Evolutionary conservation across 2,329 filamentous ascomycete species (phyloP).

Genomic region (Fusarium sp.): DNA sequence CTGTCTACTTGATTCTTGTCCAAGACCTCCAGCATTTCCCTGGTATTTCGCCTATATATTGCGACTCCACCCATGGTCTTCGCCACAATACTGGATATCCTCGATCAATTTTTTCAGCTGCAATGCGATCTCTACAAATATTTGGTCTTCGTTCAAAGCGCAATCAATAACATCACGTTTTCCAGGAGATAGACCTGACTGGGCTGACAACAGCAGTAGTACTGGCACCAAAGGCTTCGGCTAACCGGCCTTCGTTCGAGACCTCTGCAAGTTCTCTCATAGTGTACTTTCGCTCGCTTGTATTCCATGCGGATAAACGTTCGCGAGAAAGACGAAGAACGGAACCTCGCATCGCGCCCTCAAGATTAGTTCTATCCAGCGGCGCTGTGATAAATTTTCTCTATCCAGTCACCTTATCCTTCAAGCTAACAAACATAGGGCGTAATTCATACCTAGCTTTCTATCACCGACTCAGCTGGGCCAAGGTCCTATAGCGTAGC

Average conservation of each 20-base stretch:
- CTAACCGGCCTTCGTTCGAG: constrained; percentile 84
- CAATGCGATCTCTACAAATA: constrained; percentile 88
- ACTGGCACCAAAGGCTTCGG: constrained; percentile 94
- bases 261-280: constrained; percentile 90
- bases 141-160: constrained; percentile 83
- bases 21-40: no score
- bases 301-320: constrained; percentile 89
- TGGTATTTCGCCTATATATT: no score
- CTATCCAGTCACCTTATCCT: constrained; percentile 88
- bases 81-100: constrained; percentile 93
- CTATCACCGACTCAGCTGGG: constrained; percentile 97
- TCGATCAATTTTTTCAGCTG: constrained; percentile 98
- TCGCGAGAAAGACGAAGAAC: constrained; percentile 90
- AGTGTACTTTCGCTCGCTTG: constrained; percentile 91
- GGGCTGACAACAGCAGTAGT: constrained; percentile 96
- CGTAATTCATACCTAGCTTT: constrained; percentile 99
- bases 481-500: constrained; percentile 97
- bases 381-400: constrained; percentile 95
- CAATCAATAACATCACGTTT: constrained; percentile 84
- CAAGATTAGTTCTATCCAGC: constrained; percentile 95
- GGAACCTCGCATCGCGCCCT: constrained; percentile 94
- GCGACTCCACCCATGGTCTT: constrained; percentile 88
- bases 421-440: constrained; percentile 90
- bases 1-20: no score
- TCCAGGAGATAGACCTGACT: constrained; percentile 91